Evolutionary conservation across 192 early-diverging fungal species (phyloP), one percentile per base, ranked within the genome.

Genomic region (Phlyctochytrium planicorne): DNA sequence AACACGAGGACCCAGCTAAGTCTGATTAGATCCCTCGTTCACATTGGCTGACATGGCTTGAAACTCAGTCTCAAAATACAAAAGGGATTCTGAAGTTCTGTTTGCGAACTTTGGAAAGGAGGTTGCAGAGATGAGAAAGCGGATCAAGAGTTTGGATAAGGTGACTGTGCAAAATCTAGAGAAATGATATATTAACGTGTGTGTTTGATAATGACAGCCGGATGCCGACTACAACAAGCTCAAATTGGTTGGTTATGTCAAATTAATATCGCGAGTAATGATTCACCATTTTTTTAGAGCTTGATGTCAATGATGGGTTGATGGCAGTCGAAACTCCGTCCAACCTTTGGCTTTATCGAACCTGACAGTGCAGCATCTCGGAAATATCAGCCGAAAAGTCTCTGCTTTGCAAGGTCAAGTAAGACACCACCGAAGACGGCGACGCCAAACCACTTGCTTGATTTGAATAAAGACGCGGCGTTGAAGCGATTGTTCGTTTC

Each of bases 391-490:
- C n/a, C n/a, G n/a, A n/a, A n/a, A n/a, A n/a, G n/a, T 47, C 40
- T 47, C 20, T 47, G 40, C 6, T 20, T 6, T 10, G 71, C 57
- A 56, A 78, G 70, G 71, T 97, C 95, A 0, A 78, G 78, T 0
- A 88, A 65, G 36, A 94, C 85, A 1, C 91, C 94, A n/a, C 72
- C 71, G 33, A 87, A 82, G 1, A 97, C 65, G n/a, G 94, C 73
- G 0, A 74, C 82, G n/a, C 95, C 95, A 20, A 89, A 81, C 87
- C 88, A 88, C 2, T 83, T 85, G 70, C 94, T 93, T 37, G 85
- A 86, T 60, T 82, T 85, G 75, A 97, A 97, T 60, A 89, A 89
- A 2, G 3, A 47, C 35, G 47, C 52, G 12, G 77, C 77, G 66
- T 78, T 72, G n/a, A 0, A 31, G 4, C 70, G 29, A 59, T 65